These are phyloP conservation scores for Chalciporus sphaerocephalus DNA, from an alignment of 768 basidiomycete genomes.

Conservation along the genomic window DNA sequence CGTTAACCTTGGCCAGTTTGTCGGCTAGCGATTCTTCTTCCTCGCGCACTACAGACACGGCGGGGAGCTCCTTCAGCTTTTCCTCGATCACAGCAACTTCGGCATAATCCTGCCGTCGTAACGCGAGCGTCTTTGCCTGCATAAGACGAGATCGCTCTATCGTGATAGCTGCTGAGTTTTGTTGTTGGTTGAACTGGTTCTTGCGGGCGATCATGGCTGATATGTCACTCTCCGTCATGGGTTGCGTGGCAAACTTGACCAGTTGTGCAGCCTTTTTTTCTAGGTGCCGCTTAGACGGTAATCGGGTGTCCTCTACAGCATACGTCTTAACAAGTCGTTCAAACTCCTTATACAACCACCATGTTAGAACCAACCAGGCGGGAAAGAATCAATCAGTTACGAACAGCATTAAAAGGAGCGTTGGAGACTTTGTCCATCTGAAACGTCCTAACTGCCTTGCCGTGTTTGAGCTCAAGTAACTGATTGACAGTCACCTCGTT, in stretches of 20 bases:
- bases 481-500: slow-evolving; percentile 63
- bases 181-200: slow-evolving; percentile 38
- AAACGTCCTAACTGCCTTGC: slow-evolving; percentile 56
- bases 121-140: slow-evolving; percentile 70
- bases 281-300: slow-evolving; percentile 65
- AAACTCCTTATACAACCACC: slow-evolving; percentile 60
- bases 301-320: slow-evolving; percentile 48
- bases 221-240: slow-evolving; percentile 86
- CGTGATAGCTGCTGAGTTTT: slow-evolving; percentile 32
- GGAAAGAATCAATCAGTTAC: slow-evolving; percentile 22
- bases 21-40: slow-evolving; percentile 36
- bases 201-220: slow-evolving; percentile 73
- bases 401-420: slow-evolving; percentile 54
- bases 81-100: slow-evolving; percentile 61
- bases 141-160: slow-evolving; percentile 64
- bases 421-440: slow-evolving; percentile 89
- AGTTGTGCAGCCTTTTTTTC: slow-evolving; percentile 66
- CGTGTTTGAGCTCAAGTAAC: slow-evolving; percentile 72
- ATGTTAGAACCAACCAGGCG: slow-evolving; percentile 7
- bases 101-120: slow-evolving; percentile 62
- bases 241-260: slow-evolving; percentile 51
- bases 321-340: slow-evolving; percentile 49
- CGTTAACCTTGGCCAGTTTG: slow-evolving; percentile 76
- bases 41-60: slow-evolving; percentile 17
- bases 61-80: slow-evolving; percentile 53